These are phyloP conservation scores for Aplosporella prunicola DNA, from an alignment of 2,329 filamentous ascomycete genomes.

Conservation along the genomic window DNA sequence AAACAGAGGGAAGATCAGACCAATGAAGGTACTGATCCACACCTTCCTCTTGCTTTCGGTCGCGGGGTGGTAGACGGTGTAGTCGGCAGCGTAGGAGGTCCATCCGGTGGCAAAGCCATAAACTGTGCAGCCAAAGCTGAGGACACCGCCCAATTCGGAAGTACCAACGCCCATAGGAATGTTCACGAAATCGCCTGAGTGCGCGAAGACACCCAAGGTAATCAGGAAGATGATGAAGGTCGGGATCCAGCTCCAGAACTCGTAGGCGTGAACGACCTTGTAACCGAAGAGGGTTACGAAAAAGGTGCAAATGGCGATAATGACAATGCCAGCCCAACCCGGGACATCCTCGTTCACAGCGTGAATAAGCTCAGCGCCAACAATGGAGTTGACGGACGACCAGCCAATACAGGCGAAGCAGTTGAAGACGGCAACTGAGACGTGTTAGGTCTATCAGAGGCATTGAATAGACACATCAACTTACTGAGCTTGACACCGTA, in stretches of 20 bases:
- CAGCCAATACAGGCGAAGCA: conserved; percentile 64
- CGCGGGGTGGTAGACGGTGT: conserved; percentile 67
- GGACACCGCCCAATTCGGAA: conserved; percentile 50
- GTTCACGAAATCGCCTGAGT: conserved; percentile 55
- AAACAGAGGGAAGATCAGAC: conserved; percentile 60
- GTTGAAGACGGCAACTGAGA: conserved; percentile 58
- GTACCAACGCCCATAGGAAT: conserved; percentile 51
- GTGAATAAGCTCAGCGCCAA: conserved; percentile 67
- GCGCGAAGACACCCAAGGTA: conserved; percentile 57
- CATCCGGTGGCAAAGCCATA: conserved; percentile 64
- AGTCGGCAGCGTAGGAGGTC: conserved; percentile 67
- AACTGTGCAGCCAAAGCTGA: conserved; percentile 58
- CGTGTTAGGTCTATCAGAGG: conserved; percentile 4
- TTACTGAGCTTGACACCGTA: conserved; percentile 58
- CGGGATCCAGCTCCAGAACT: conserved; percentile 66
- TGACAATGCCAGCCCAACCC: conserved; percentile 63
- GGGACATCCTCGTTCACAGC: conserved; percentile 62
- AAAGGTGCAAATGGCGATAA: conserved; percentile 61
- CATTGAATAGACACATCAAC: conserved; percentile 18
- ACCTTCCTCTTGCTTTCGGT: conserved; percentile 50
- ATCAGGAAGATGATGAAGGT: conserved; percentile 65
- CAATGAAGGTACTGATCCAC: conserved; percentile 60
- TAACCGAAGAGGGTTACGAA: conserved; percentile 66
- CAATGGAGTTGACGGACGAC: conserved; percentile 68
- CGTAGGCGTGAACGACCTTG: conserved; percentile 66